phyloP scores from a whole-genome alignment of 2,329 filamentous ascomycete genomes.

The Tolypocladium nubicola region DNA sequence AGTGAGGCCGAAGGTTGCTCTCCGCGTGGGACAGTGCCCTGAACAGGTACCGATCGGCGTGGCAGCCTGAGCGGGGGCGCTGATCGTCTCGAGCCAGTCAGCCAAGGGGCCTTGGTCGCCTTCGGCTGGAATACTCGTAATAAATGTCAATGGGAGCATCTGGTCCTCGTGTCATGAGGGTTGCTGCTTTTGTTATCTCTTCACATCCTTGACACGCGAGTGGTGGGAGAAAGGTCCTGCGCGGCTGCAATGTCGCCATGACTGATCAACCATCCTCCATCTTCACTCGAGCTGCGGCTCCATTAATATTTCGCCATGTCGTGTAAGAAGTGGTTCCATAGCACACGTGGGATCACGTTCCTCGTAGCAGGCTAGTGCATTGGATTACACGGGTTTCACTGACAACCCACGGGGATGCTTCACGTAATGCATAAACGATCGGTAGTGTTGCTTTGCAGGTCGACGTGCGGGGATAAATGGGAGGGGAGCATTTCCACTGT shows the following conservation, averaged over 20 bases:
- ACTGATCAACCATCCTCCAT: background rate
- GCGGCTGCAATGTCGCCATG: background rate
- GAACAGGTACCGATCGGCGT: background rate
- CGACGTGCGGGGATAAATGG: too few relatives aligned
- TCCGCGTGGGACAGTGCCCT: background rate
- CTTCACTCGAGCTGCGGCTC: background rate
- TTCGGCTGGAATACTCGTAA: background rate
- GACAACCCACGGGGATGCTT: too few relatives aligned
- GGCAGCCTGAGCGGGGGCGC: background rate
- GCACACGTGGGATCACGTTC: background rate
- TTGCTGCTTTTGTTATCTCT: background rate
- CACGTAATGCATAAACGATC: too few relatives aligned
- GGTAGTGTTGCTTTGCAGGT: too few relatives aligned
- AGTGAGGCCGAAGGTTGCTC: background rate
- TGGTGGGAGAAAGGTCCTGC: too few relatives aligned
- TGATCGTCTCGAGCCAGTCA: background rate
- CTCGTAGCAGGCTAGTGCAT: too few relatives aligned
- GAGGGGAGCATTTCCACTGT: too few relatives aligned
- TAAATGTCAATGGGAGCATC: background rate
- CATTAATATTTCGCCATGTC: background rate
- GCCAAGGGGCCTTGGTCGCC: background rate
- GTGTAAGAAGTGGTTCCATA: background rate
- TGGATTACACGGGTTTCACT: too few relatives aligned
- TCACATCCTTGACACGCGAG: background rate
- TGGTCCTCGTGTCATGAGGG: background rate